A percentile compares a stretch with the other conserved stretches of the same genome.
Evolutionary conservation across 163 green algal species (phyloP).

Genomic region (Chlorella variabilis): DNA sequence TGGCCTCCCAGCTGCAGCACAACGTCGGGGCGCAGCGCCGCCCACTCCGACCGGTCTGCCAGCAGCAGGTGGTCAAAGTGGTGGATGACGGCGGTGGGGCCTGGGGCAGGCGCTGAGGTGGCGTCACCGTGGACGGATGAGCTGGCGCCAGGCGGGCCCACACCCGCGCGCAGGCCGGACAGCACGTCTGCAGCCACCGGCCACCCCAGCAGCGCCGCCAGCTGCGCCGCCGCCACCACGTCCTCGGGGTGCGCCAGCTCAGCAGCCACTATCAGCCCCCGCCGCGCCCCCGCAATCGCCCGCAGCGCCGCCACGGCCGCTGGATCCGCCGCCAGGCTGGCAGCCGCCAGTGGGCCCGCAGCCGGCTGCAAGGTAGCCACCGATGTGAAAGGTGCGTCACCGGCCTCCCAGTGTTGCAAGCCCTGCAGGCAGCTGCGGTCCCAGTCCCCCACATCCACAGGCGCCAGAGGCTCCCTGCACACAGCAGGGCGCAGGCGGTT

Average conservation of each 20-base stretch:
- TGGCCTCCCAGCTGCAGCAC: slow-evolving; percentile 90
- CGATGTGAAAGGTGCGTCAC: slow-evolving; percentile 66
- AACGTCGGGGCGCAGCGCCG: slow-evolving; percentile 80
- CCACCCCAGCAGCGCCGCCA: slow-evolving; percentile 81
- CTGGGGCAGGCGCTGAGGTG: not conserved
- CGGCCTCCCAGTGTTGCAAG: slow-evolving; percentile 70
- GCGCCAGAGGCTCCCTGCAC: slow-evolving; percentile 88
- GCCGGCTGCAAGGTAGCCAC: not conserved
- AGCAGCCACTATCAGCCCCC: slow-evolving; percentile 83
- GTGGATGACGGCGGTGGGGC: slow-evolving; percentile 55
- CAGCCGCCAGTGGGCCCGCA: not conserved
- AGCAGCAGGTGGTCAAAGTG: slow-evolving; percentile 91
- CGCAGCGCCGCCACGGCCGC: slow-evolving; percentile 47
- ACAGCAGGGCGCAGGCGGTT: not conserved
- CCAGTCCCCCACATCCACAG: slow-evolving; percentile 60
- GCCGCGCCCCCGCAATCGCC: slow-evolving; percentile 45
- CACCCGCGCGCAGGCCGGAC: slow-evolving; percentile 84
- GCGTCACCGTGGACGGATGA: not conserved
- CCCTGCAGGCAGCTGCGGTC: slow-evolving; percentile 58
- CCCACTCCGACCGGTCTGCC: slow-evolving; percentile 54
- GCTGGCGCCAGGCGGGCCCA: not conserved
- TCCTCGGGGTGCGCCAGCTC: slow-evolving; percentile 69
- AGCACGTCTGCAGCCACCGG: slow-evolving; percentile 90
- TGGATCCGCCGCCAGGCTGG: not conserved
- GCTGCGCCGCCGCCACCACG: slow-evolving; percentile 57